Evolutionary conservation across 1,284 basidiomycete genomes (phyloP).

Genomic region (Vanrija sp.): DNA sequence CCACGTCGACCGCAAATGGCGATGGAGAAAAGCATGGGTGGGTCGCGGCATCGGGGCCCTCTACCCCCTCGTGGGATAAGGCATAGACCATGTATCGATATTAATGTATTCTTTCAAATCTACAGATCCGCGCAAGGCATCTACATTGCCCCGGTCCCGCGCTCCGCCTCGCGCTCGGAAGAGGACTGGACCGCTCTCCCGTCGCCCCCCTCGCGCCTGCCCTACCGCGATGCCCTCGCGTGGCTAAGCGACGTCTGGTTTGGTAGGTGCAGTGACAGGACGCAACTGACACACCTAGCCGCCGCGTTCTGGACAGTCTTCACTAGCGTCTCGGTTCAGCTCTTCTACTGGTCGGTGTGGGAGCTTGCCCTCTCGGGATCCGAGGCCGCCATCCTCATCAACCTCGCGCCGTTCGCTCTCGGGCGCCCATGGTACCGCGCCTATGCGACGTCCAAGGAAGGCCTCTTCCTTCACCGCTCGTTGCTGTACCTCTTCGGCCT

Average conservation of each 20-base stretch:
- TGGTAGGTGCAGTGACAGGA: conserved; percentile 20
- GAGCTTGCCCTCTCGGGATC: conserved; percentile 65
- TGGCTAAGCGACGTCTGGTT: conserved; percentile 43
- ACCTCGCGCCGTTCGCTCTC: conserved; percentile 65
- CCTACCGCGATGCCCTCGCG: conserved; percentile 17
- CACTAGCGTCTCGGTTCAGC: conserved; percentile 72
- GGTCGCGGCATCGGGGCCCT: background rate
- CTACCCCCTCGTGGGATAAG: too few relatives aligned
- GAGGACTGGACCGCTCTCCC: conserved; percentile 20
- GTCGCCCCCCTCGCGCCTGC: conserved; percentile 5
- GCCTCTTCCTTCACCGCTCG: conserved; percentile 54
- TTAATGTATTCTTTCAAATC: conserved; percentile 2
- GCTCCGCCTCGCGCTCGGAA: conserved; percentile 4
- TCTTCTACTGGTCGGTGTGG: conserved; percentile 93
- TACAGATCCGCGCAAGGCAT: conserved; percentile 4
- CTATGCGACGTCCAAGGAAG: conserved; percentile 54
- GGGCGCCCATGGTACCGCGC: conserved; percentile 51
- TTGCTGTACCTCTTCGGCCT: conserved; percentile 59
- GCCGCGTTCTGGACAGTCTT: conserved; percentile 84
- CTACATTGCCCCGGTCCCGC: conserved; percentile 10
- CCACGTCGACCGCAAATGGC: conserved; percentile 2
- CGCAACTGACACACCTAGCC: conserved; percentile 53
- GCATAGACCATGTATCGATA: background rate
- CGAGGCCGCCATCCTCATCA: conserved; percentile 64
- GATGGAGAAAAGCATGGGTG: conserved; percentile 13